phyloP scores from a whole-genome alignment of 2,329 filamentous ascomycete genomes.

The Colletotrichum lentis region DNA sequence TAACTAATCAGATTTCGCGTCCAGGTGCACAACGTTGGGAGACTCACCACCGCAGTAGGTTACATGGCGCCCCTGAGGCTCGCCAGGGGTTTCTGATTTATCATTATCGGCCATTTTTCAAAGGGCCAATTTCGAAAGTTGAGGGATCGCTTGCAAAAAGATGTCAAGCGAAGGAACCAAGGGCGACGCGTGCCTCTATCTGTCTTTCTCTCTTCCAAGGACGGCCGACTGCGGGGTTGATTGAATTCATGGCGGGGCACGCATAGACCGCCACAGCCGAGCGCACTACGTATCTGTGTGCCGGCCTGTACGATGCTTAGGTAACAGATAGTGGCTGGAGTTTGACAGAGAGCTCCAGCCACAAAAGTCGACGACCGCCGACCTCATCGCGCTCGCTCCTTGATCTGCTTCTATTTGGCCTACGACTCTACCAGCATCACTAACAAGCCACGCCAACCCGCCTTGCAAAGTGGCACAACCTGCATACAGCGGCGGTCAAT shows the following conservation, averaged over 20 bases:
- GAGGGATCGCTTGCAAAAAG: conserved; percentile 22
- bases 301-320: background rate
- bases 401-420: background rate
- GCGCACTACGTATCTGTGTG: no score
- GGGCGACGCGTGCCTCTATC: conserved; percentile 33
- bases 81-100: conserved; percentile 53
- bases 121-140: conserved; percentile 26
- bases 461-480: conserved; percentile 8
- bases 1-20: conserved; percentile 27
- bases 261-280: conserved; percentile 32
- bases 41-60: conserved; percentile 67
- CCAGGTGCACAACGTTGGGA: conserved; percentile 8
- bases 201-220: conserved; percentile 26
- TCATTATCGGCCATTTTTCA: conserved; percentile 63
- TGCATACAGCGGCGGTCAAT: background rate
- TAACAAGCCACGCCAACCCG: background rate
- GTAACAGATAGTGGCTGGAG: conserved; percentile 22
- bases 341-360: background rate
- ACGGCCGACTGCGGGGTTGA: conserved; percentile 38
- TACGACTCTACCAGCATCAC: conserved; percentile 8
- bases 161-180: conserved; percentile 36
- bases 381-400: background rate
- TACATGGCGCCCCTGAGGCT: conserved; percentile 62
- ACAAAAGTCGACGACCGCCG: background rate
- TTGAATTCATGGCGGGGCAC: conserved; percentile 37